These are phyloP conservation scores for Globisporangium ultimum DNA, from an alignment of 352 stramenopile genomes.

Conservation along the genomic window DNA sequence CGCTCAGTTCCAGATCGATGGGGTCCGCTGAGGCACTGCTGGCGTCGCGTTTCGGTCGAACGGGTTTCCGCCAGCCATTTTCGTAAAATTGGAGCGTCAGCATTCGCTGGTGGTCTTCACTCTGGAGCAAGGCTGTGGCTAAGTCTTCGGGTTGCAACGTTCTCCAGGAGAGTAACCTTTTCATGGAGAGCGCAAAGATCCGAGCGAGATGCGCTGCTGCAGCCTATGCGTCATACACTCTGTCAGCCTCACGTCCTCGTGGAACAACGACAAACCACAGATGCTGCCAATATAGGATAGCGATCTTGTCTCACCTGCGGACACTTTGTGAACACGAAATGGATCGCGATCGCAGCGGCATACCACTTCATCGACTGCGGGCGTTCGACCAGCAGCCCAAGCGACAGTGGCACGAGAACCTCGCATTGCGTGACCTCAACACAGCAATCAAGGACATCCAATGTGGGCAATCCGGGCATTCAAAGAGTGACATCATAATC, in stretches of 20 bases:
- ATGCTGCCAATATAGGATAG: not conserved
- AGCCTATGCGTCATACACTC: not conserved
- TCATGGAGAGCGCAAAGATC: conserved; percentile 14
- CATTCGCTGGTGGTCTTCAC: conserved; percentile 27
- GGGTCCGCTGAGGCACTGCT: not conserved
- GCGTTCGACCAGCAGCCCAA: conserved; percentile 50
- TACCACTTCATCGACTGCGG: conserved; percentile 62
- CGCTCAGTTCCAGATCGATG: conserved; percentile 11
- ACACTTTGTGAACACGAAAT: conserved; percentile 37
- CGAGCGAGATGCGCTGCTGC: conserved; percentile 16
- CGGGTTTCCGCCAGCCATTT: conserved; percentile 37
- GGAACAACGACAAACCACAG: no score
- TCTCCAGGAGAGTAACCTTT: conserved; percentile 1
- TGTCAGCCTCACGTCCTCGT: no score
- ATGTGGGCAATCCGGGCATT: no score
- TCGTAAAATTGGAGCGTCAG: conserved; percentile 48
- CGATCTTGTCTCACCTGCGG: conserved; percentile 13
- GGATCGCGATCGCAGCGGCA: conserved; percentile 43
- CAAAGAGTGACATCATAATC: no score
- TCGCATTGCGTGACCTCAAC: conserved; percentile 32
- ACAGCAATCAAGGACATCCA: no score
- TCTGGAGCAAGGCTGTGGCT: conserved; percentile 29
- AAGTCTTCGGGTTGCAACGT: conserved; percentile 19
- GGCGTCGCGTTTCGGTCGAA: conserved; percentile 5
- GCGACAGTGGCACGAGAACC: conserved; percentile 50